Evolutionary conservation across 805 yeast genomes (phyloP).

Genomic region (Limtongozyma cylindracea): DNA sequence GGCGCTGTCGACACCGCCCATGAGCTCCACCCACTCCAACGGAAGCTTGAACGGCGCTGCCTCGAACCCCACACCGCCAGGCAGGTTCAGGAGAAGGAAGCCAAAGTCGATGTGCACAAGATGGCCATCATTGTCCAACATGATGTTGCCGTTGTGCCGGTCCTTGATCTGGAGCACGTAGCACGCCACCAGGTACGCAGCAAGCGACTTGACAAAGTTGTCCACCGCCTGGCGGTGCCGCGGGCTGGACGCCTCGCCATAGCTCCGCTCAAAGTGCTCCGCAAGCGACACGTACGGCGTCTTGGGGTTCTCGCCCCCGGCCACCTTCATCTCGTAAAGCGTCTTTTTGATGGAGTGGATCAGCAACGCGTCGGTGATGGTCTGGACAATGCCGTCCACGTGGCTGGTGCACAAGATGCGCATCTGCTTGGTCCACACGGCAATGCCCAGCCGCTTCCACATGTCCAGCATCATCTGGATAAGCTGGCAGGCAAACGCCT

Average conservation of each 20-base stretch:
- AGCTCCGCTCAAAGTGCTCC: slow-evolving; percentile 59
- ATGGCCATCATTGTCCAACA: slow-evolving; percentile 92
- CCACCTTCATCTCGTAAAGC: slow-evolving; percentile 47
- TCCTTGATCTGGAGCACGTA: slow-evolving; percentile 84
- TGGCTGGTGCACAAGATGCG: slow-evolving; percentile 78
- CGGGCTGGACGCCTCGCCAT: slow-evolving; percentile 32
- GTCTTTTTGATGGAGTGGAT: slow-evolving; percentile 90
- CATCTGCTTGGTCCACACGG: slow-evolving; percentile 87
- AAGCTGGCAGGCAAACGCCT: slow-evolving; percentile 91
- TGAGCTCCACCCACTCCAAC: slow-evolving; percentile 62
- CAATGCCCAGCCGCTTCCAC: slow-evolving; percentile 48
- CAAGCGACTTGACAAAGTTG: slow-evolving; percentile 66
- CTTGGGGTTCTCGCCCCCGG: slow-evolving; percentile 40
- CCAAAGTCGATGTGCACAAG: slow-evolving; percentile 93
- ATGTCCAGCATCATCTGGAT: slow-evolving; percentile 69
- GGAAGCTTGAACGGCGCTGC: slow-evolving; percentile 94
- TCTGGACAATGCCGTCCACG: slow-evolving; percentile 79
- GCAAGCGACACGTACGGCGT: slow-evolving; percentile 45
- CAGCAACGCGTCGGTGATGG: slow-evolving; percentile 85
- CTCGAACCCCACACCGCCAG: slow-evolving; percentile 93
- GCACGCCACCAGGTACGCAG: slow-evolving; percentile 79
- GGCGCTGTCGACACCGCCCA: slow-evolving; percentile 56
- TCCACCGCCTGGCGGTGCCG: slow-evolving; percentile 55
- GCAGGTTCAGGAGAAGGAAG: slow-evolving; percentile 74
- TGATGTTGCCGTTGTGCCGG: slow-evolving; percentile 91